Base-by-base conservation (phyloP, 495 filamentous ascomycete species). In the Thozetella sp. region DNA sequence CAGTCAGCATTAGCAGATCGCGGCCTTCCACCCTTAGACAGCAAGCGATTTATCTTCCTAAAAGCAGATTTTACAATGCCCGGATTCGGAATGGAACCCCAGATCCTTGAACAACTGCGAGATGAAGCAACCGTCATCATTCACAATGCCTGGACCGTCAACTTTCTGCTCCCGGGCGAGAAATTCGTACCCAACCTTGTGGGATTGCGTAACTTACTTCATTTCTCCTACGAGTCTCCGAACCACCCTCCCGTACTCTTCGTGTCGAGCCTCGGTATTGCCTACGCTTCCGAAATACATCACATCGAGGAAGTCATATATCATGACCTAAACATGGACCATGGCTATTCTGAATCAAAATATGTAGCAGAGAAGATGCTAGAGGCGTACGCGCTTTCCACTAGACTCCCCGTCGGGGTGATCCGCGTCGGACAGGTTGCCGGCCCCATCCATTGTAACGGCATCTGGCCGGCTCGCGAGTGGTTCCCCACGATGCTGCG, bases 351-450 rank as follows among this genome's bases (percentile, higher is more conserved):
- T 15, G 40, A 61, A 22, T 63, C 59, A 2, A 71, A 71, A 26
- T 65, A 64, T 27, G 57, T 69, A 12, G 64, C 61, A 11, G 66
- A 69, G 61, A 54, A 58, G 10, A 45, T 71, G 6, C 11, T 69
- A 1, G 66, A 69, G 15, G 51, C 34, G 12, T 67, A 62, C 25
- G 66, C 51, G 20, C 54, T 34, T 1, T 55, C 52, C 30, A 59
- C 51, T 37, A 53, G 51, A 15, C 56, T 55, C 22, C 53, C 19
- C 26, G 66, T 54, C 2, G 66, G 63, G 2, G 55, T 71, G 37
- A 51, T 69, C 23, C 66, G 68, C 26, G 62, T 71, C 6, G 68
- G 68, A 2, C 68, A 71, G 53, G 55, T 71, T 12, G 63, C 63
- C 2, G 68, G 68, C 0, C 66, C 68, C 0, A 26, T 61, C 4